Conservation (phyloP, 768 basidiomycete genomes). For the Cystofilobasidium macerans region DNA sequence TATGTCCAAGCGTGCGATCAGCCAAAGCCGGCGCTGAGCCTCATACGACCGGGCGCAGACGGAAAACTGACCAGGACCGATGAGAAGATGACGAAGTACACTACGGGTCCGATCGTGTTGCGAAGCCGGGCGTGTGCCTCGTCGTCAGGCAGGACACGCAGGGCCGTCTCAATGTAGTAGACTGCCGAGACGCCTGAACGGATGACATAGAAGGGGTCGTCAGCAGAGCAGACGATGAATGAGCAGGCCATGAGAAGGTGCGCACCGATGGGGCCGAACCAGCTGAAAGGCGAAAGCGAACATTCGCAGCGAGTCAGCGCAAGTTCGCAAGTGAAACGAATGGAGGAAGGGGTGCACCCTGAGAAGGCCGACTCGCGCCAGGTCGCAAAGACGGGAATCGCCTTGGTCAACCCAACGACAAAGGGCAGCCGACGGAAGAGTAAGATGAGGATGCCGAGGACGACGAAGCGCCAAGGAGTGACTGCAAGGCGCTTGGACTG, state of each 20-base stretch:
- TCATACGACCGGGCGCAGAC: not conserved
- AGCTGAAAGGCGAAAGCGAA: no score
- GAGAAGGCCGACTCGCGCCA: conserved; percentile 4
- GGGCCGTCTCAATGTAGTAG: conserved; percentile 40
- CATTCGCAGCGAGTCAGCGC: no score
- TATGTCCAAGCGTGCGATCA: conserved; percentile 39
- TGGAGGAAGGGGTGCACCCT: no score
- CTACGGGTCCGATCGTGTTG: conserved; percentile 5
- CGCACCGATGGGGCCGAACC: conserved; percentile 17
- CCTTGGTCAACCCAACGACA: conserved; percentile 32
- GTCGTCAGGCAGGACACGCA: conserved; percentile 36
- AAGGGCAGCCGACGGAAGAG: conserved; percentile 39
- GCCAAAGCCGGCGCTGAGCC: not conserved
- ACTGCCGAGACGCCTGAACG: conserved; percentile 32
- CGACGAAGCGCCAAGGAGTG: conserved; percentile 38
- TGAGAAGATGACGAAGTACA: no score
- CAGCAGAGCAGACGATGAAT: no score
- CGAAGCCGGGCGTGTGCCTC: conserved; percentile 31
- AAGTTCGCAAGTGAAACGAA: no score
- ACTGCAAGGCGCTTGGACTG: no score
- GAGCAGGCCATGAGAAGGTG: no score
- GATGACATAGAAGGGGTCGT: no score
- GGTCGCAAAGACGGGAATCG: conserved; percentile 8
- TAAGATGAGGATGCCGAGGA: conserved; percentile 39
- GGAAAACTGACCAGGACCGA: not conserved